A percentile compares a stretch with the other conserved stretches of the same genome.
These are phyloP conservation scores for Cryphonectria parasitica DNA, from an alignment of 2,329 filamentous ascomycete genomes.

Conservation along the genomic window DNA sequence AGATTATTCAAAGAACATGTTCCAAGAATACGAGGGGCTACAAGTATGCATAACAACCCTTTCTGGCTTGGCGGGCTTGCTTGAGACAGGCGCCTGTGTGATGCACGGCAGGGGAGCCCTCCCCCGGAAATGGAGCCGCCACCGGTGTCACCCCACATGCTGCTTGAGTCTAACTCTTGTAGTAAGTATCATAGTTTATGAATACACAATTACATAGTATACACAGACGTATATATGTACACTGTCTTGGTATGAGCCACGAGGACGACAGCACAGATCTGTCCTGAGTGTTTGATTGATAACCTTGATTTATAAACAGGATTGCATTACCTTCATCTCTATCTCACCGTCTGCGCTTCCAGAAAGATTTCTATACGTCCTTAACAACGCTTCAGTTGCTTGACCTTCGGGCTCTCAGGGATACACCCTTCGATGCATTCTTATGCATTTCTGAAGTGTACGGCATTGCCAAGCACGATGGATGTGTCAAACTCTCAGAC, in stretches of 20 bases:
- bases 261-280: neutral
- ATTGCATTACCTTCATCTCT: too few species aligned
- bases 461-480: neutral
- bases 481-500: neutral
- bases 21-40: neutral
- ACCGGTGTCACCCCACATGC: neutral
- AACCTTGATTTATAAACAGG: neutral
- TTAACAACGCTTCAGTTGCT: neutral
- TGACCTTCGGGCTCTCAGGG: neutral
- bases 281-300: neutral
- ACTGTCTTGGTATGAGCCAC: too few species aligned
- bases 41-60: neutral
- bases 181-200: neutral
- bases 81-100: slow-evolving; percentile 7
- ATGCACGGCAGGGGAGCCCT: neutral
- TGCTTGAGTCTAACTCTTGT: neutral
- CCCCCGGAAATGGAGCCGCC: neutral
- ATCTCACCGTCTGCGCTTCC: too few species aligned
- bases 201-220: neutral
- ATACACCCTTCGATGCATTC: neutral
- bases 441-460: neutral
- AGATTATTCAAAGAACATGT: neutral
- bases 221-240: too few species aligned
- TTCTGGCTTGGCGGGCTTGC: neutral
- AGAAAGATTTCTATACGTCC: neutral